phyloP scores from a whole-genome alignment of 371 early-diverging fungal genomes.

The Zychaea mexicana region DNA sequence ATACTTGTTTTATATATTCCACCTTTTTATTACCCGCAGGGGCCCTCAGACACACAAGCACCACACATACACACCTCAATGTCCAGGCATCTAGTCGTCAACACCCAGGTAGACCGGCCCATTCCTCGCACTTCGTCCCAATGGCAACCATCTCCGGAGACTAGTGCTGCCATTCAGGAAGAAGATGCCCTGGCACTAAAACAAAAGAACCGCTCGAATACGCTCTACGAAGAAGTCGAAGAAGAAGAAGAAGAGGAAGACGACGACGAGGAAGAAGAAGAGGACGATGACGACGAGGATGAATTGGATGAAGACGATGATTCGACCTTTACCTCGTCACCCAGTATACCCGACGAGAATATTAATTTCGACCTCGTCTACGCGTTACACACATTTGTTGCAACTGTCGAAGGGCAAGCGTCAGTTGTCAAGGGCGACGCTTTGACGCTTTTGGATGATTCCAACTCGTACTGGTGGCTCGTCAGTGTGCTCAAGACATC shows the following conservation, averaged over 20 bases:
- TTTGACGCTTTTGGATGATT: conserved; percentile 89
- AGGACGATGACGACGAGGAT: conserved; percentile 43
- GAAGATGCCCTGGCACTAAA: conserved; percentile 9
- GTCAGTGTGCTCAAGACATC: conserved; percentile 84
- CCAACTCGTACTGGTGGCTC: conserved; percentile 97
- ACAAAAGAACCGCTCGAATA: conserved; percentile 22
- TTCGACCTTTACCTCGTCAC: conserved; percentile 41
- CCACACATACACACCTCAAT: conserved; percentile 2
- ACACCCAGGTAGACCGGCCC: conserved; percentile 26
- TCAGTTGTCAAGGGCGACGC: conserved; percentile 89
- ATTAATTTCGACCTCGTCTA: conserved; percentile 82
- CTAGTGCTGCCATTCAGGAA: conserved; percentile 16
- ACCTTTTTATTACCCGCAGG: background rate
- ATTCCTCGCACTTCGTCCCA: conserved; percentile 10
- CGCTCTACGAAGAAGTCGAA: conserved; percentile 35
- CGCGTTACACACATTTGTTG: conserved; percentile 92
- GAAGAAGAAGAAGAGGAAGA: conserved; percentile 37
- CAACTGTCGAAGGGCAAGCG: conserved; percentile 93
- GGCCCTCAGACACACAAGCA: too few species aligned
- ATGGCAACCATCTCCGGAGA: conserved; percentile 22
- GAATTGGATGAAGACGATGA: conserved; percentile 52
- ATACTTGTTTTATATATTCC: background rate
- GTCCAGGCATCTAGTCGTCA: conserved; percentile 23
- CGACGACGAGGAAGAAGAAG: conserved; percentile 44
- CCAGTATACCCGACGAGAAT: conserved; percentile 74